Base-by-base conservation (phyloP, 495 filamentous ascomycete genomes). In the Patellaria atrata region DNA sequence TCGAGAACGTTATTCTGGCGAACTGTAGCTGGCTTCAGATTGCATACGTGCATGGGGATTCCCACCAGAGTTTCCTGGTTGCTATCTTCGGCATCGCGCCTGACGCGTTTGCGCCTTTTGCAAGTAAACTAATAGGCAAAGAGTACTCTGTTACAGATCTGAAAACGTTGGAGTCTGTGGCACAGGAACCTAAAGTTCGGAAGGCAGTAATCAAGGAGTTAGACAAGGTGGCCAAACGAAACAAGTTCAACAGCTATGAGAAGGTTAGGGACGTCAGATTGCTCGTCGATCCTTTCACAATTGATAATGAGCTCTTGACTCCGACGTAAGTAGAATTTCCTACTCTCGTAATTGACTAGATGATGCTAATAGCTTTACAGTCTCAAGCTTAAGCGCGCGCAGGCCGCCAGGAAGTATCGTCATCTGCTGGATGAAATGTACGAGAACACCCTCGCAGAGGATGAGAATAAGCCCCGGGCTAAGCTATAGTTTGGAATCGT, bases 241-340 rank as follows among this genome's bases (percentile, higher is more conserved):
- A 80, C 41, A 86, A 82, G 59, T 83, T 96, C 53, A 85, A 87
- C 36, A 77, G 76, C 23, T 97, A 77, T 45, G 89, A 97, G 68
- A 66, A 73, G 32, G 78, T 96, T 14, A 71, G 65, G 51, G 81
- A 79, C 44, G 68, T 72, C 40, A 60, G 77, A 38, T 57, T 97
- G 33, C 72, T 79, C 50, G 35, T 94, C 13, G 89, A 97, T 33
- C 89, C 89, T 4, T 96, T 97, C 51, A 80, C 75, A 6, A 75
- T 96, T 43, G 89, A 94, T 44, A 96, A 97, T 52, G 79, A 91
- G 60, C 64, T 96, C 17, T 54, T 97, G 56, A 97, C 89, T 11
- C 89, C 89, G 10, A 97, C 89, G 86, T 94, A 69, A 71, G 82
- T 81, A 36, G 27, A 42, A 18, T 12, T 24, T 41, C 10, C 40